Conservation (phyloP, 2,329 filamentous ascomycete species). For the Neofusicoccum ribis region DNA sequence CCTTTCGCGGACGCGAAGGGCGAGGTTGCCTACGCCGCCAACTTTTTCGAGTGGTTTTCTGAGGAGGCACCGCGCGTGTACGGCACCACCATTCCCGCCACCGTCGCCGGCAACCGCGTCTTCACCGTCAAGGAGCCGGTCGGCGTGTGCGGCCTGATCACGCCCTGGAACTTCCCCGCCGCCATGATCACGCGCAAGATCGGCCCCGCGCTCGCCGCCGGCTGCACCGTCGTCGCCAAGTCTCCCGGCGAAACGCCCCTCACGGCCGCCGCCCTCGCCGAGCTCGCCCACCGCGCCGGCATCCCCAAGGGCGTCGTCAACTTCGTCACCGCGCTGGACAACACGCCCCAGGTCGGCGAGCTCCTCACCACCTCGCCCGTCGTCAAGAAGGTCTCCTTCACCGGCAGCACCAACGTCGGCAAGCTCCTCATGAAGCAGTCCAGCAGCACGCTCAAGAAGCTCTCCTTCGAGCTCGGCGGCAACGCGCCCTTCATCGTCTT, state of each 20-base stretch:
- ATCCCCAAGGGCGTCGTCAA: slow-evolving; percentile 91
- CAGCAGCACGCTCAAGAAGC: slow-evolving; percentile 78
- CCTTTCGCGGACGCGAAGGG: slow-evolving; percentile 56
- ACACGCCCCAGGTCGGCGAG: slow-evolving; percentile 78
- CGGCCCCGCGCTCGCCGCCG: slow-evolving; percentile 77
- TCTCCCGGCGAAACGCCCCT: slow-evolving; percentile 90
- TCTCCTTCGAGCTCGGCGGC: slow-evolving; percentile 88
- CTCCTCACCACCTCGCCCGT: slow-evolving; percentile 72
- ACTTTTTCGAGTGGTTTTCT: slow-evolving; percentile 31
- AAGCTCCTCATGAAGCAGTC: slow-evolving; percentile 88
- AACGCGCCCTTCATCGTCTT: slow-evolving; percentile 98
- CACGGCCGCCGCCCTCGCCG: slow-evolving; percentile 82
- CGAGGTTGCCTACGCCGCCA: slow-evolving; percentile 27
- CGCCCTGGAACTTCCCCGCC: slow-evolving; percentile 80
- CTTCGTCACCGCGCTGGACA: slow-evolving; percentile 75
- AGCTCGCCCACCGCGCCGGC: slow-evolving; percentile 82
- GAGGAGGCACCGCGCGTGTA: slow-evolving; percentile 28
- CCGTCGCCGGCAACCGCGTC: slow-evolving; percentile 70
- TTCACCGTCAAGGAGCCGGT: slow-evolving; percentile 81
- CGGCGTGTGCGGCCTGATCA: slow-evolving; percentile 79
- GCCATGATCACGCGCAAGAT: slow-evolving; percentile 55
- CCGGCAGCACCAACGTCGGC: slow-evolving; percentile 68
- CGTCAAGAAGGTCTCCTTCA: slow-evolving; percentile 91
- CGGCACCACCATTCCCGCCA: slow-evolving; percentile 73
- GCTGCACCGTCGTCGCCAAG: slow-evolving; percentile 92